A percentile compares a stretch with the other conserved stretches of the same genome.
These are phyloP conservation scores for Eimeria acervulina DNA, from an alignment of 169 alveolate species.

Conservation along the genomic window DNA sequence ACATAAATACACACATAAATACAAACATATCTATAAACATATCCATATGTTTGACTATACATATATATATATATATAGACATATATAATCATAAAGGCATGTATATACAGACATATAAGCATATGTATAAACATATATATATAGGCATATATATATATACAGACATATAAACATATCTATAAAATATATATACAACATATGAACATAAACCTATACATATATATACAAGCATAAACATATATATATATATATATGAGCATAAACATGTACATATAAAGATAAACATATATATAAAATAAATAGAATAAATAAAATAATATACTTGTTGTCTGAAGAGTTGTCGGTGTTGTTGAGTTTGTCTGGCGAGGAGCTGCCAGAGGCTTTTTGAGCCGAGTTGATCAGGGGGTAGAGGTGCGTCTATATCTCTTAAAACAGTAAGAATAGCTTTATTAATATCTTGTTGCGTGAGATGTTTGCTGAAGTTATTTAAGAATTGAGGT, in stretches of 20 bases:
- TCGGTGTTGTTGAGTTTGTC: constrained; percentile 58
- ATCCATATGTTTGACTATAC: too few species aligned
- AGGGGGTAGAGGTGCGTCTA: constrained; percentile 69
- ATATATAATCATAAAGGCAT: too few species aligned
- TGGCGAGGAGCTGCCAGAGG: constrained; percentile 63
- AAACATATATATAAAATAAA: neutral
- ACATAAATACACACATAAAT: too few species aligned
- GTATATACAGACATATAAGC: neutral
- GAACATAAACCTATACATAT: too few species aligned
- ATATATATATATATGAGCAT: too few species aligned
- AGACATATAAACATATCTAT: neutral
- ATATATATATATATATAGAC: too few species aligned
- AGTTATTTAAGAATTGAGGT: neutral
- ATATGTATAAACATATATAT: neutral
- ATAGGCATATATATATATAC: neutral
- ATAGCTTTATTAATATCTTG: constrained; percentile 20
- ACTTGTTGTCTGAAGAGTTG: constrained; percentile 53
- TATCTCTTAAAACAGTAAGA: constrained; percentile 33
- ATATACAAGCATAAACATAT: too few species aligned
- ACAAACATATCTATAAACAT: too few species aligned
- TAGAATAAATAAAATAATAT: neutral
- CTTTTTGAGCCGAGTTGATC: constrained; percentile 71
- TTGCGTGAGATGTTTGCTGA: neutral
- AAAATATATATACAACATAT: too few species aligned
- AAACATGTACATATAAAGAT: neutral